Base-by-base conservation (phyloP, 495 filamentous ascomycete species). In the Aspergillus egyptiacus region DNA sequence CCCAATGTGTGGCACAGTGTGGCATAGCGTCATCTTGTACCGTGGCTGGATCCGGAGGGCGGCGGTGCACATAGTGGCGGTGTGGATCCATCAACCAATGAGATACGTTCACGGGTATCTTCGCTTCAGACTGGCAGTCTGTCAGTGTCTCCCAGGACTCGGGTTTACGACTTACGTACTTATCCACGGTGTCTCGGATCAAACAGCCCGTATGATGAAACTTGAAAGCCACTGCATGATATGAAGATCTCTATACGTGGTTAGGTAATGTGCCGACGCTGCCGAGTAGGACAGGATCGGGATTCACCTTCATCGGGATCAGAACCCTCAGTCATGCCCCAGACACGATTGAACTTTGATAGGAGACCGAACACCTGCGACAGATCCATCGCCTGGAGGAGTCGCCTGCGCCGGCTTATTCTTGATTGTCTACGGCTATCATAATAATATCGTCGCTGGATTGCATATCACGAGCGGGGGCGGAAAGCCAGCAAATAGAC, bases 261-360 rank as follows among this genome's bases (percentile, higher is more conserved):
- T 37, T 5, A 32, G 6, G 13, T 13, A 24, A 25, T 39, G 36
- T 44, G 41, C 28, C 41, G 41, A 44, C 17, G 18, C 28, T 44
- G 41, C 41, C 41, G 27, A 44, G 41, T 19, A 32, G 15, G 11
- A 10, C 36, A 24, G 20, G 36, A 17, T 5, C 11, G 17, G 15
- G 22, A 13, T n/a, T 24, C 20, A 39, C 19, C 20, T 5, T 32
- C 19, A 6, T n/a, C 17, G 17, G 13, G 3, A 23, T 19, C n/a
- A 14, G 11, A 1, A 32, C 13, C n/a, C n/a, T n/a, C n/a, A n/a
- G n/a, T n/a, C n/a, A n/a, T n/a, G 13, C 9, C 17, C 32, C 17
- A 44, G 41, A 44, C 41, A 32, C 8, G 28, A 23, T 33, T 41
- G n/a, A n/a, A n/a, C n/a, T n/a, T n/a, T n/a, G n/a, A n/a, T n/a